A percentile compares a stretch with the other conserved stretches of the same genome.
These are phyloP conservation scores for Lenwebbia sp. DNA, from an alignment of 345 rosid genomes.

Conservation along the genomic window DNA sequence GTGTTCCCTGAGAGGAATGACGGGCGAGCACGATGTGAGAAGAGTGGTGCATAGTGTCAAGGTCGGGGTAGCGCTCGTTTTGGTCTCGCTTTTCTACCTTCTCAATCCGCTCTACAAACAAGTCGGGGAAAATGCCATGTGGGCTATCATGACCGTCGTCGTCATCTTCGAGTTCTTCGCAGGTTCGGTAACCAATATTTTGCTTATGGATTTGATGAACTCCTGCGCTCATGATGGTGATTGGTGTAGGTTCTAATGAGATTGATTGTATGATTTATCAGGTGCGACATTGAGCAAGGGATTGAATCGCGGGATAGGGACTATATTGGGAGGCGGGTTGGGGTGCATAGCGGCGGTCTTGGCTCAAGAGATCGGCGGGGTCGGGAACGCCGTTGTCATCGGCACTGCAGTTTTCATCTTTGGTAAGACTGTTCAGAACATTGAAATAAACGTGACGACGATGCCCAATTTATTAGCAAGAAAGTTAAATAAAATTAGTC, in stretches of 20 bases:
- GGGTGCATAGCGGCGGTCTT: conserved; percentile 44
- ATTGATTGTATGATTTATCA: not conserved
- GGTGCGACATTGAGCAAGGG: conserved; percentile 80
- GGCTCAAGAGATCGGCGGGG: conserved; percentile 31
- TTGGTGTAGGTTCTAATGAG: not conserved
- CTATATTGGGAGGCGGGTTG: conserved; percentile 46
- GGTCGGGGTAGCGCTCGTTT: conserved; percentile 52
- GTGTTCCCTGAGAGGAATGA: not conserved
- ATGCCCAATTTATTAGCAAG: not conserved
- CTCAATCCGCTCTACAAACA: conserved; percentile 36
- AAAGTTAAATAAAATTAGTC: not conserved
- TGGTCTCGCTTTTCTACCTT: conserved; percentile 54
- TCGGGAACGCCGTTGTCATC: conserved; percentile 28
- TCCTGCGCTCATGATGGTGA: not conserved
- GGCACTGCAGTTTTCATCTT: conserved; percentile 32
- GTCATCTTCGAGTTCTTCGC: conserved; percentile 64
- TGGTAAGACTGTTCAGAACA: conserved; percentile 19
- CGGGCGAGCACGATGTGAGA: conserved; percentile 9
- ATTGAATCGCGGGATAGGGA: conserved; percentile 54
- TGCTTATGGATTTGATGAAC: not conserved
- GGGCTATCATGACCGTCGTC: conserved; percentile 83
- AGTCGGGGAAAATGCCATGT: conserved; percentile 70
- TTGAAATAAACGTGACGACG: not conserved
- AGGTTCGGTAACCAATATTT: conserved; percentile 19
- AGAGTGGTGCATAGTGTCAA: conserved; percentile 43